phyloP scores from a whole-genome alignment of 2,329 filamentous ascomycete species.

The Fusarium bulbicola region DNA sequence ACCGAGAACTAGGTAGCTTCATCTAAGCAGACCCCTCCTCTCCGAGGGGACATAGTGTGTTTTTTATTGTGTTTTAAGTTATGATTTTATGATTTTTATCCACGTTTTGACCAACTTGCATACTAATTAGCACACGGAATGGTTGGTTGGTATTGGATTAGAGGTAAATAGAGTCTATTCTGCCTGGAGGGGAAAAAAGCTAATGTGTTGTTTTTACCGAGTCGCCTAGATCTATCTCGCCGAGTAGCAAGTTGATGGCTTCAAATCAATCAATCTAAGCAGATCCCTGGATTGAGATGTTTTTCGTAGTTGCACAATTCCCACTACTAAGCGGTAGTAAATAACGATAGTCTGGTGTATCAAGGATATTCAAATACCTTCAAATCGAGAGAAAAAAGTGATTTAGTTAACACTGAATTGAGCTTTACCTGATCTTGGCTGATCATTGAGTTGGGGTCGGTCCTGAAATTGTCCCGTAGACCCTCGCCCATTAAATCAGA shows the following conservation, averaged over 20 bases:
- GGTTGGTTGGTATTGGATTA: too few species aligned
- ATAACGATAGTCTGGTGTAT: background rate
- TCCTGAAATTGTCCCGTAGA: conserved; percentile 29
- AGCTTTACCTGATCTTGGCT: background rate
- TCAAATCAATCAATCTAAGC: background rate
- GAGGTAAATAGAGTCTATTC: too few species aligned
- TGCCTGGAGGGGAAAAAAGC: too few species aligned
- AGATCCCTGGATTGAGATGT: background rate
- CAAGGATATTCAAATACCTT: background rate
- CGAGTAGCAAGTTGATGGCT: too few species aligned
- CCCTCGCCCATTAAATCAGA: conserved; percentile 28
- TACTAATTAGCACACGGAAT: too few species aligned
- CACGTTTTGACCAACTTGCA: too few species aligned
- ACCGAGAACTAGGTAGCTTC: background rate
- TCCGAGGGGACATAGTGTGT: too few species aligned
- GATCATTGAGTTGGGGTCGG: conserved; percentile 8
- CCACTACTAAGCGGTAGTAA: background rate
- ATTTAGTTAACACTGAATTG: background rate
- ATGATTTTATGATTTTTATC: too few species aligned
- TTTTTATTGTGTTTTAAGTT: too few species aligned
- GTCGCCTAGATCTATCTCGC: too few species aligned
- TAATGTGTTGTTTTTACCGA: too few species aligned
- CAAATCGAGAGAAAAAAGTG: too few species aligned
- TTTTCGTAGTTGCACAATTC: background rate
- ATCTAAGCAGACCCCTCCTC: background rate